A percentile compares a stretch with the other conserved stretches of the same genome.
These are phyloP conservation scores for Triticum aestivum DNA, from an alignment of 176 grass and related monocot species.

Conservation along the genomic window DNA sequence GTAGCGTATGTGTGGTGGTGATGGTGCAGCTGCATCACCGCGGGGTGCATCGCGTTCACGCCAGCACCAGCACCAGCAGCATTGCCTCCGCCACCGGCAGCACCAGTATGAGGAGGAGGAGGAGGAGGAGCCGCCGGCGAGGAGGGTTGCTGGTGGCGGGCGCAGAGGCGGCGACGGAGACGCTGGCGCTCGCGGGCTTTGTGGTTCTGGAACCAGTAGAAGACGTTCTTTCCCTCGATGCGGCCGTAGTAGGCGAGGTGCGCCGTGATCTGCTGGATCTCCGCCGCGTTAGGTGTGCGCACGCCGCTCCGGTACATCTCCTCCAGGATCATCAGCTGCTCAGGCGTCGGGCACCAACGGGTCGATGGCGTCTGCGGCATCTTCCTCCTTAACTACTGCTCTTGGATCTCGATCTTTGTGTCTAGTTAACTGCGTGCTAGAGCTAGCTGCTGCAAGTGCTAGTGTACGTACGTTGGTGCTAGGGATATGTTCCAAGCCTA, in stretches of 20 bases:
- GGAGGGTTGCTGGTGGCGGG: constrained; percentile 48
- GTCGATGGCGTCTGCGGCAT: constrained; percentile 92
- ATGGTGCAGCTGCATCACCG: constrained; percentile 43
- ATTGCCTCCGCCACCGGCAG: not conserved
- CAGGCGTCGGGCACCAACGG: constrained; percentile 78
- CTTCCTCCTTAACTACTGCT: not conserved
- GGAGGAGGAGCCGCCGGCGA: not conserved
- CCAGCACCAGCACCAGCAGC: not conserved
- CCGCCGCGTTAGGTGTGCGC: constrained; percentile 69
- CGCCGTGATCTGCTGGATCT: constrained; percentile 92
- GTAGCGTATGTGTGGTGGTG: constrained; percentile 26
- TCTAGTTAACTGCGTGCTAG: not conserved
- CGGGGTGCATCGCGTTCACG: constrained; percentile 23
- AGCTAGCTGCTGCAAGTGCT: not conserved
- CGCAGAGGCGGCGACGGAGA: constrained; percentile 63
- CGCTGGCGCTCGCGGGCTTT: constrained; percentile 83
- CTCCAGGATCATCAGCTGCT: constrained; percentile 89
- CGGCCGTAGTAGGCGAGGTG: constrained; percentile 78
- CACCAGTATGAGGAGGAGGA: not conserved
- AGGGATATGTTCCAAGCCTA: constrained; percentile 12
- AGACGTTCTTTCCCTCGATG: constrained; percentile 95
- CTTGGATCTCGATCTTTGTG: constrained; percentile 16
- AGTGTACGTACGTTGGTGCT: constrained; percentile 6
- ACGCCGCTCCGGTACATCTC: constrained; percentile 83
- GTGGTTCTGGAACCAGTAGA: constrained; percentile 98